Conservation (phyloP, 2,329 filamentous ascomycete species). For the Penicillium fuscoglaucum region DNA sequence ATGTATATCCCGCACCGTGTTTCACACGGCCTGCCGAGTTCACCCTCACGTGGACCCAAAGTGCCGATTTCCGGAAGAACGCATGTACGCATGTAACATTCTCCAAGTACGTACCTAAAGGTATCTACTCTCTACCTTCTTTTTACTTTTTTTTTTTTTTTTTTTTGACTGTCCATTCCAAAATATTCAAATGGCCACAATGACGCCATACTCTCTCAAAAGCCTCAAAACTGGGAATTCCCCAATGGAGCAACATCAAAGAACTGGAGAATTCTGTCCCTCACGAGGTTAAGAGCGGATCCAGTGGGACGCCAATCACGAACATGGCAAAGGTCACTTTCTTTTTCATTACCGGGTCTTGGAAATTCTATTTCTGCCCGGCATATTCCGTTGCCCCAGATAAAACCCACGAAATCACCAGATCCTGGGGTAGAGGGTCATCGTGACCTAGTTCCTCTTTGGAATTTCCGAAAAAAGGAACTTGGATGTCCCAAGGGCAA, state of each 20-base stretch:
- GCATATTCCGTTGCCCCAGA: neutral
- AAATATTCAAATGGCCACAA: neutral
- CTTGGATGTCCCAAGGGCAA: too few species aligned
- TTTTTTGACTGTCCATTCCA: neutral
- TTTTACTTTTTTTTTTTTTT: neutral
- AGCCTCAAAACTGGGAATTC: neutral
- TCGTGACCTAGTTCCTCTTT: neutral
- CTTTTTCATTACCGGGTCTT: neutral
- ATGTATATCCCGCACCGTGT: constrained; percentile 4
- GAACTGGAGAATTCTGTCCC: neutral
- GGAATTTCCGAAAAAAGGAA: neutral
- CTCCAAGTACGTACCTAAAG: neutral
- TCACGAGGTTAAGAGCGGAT: neutral
- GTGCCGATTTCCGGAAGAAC: constrained; percentile 9
- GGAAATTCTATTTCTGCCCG: neutral
- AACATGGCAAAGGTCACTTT: neutral
- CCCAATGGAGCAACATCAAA: neutral
- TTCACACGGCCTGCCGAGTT: constrained; percentile 7
- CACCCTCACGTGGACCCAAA: constrained; percentile 3
- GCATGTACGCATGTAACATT: neutral
- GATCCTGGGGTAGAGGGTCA: too few species aligned
- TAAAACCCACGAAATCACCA: too few species aligned
- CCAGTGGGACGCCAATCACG: neutral
- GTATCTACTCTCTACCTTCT: neutral
- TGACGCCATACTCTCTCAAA: neutral